Evolutionary conservation across 768 basidiomycete genomes (phyloP).

Genomic region (Suillus sp.): DNA sequence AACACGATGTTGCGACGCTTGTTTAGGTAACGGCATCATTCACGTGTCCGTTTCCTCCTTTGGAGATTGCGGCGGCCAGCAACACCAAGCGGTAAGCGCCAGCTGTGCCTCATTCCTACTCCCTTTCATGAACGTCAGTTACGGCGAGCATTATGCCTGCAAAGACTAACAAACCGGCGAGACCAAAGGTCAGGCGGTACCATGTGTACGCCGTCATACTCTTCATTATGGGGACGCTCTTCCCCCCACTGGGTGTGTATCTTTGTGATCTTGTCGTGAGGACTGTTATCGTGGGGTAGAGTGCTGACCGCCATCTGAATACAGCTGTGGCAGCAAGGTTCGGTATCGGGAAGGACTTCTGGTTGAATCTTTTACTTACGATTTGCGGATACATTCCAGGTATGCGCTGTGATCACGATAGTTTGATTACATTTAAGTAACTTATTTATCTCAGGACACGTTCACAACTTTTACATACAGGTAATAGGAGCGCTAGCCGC

Average conservation of each 20-base stretch:
- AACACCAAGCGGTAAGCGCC: background rate
- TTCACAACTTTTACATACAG: conserved; percentile 93
- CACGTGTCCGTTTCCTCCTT: conserved; percentile 24
- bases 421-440: conserved; percentile 8
- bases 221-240: conserved; percentile 86
- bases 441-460: conserved; percentile 59
- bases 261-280: background rate
- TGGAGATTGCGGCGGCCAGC: background rate
- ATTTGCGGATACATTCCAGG: conserved; percentile 91
- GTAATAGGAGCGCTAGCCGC: conserved; percentile 35
- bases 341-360: conserved; percentile 89
- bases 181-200: conserved; percentile 58
- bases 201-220: conserved; percentile 83
- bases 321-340: conserved; percentile 92
- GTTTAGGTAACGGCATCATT: conserved; percentile 30
- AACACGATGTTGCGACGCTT: conserved; percentile 14
- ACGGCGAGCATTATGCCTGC: conserved; percentile 32
- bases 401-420: conserved; percentile 29
- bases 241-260: conserved; percentile 83
- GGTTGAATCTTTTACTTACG: conserved; percentile 86
- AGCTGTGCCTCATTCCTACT: background rate
- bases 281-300: background rate
- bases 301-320: conserved; percentile 15
- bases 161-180: conserved; percentile 54
- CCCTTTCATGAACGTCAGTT: conserved; percentile 12